Evolutionary conservation across 2,329 filamentous ascomycete species (phyloP).

Genomic region (Aureobasidium namibiae): DNA sequence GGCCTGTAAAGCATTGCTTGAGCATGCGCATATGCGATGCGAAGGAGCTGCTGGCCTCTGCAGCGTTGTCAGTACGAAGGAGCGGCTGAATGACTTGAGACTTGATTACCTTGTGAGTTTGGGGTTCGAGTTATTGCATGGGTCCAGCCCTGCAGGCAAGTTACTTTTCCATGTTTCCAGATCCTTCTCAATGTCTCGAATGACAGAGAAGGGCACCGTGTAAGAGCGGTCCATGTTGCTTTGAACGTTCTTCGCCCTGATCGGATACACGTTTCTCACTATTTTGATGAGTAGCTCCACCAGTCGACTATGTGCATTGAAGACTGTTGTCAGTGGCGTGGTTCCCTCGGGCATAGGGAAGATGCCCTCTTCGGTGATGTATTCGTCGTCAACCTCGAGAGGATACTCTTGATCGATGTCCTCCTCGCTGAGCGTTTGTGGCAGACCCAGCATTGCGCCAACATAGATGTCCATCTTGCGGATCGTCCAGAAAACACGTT

Average conservation of each 20-base stretch:
- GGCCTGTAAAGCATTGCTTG: slow-evolving; percentile 77
- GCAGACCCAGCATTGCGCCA: slow-evolving; percentile 42
- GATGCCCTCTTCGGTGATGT: slow-evolving; percentile 41
- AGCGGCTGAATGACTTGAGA: not conserved
- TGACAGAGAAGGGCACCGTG: slow-evolving; percentile 55
- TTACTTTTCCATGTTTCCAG: slow-evolving; percentile 55
- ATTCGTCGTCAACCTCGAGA: slow-evolving; percentile 42
- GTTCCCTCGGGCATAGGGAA: slow-evolving; percentile 46
- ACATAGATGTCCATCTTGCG: slow-evolving; percentile 46
- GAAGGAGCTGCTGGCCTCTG: slow-evolving; percentile 62
- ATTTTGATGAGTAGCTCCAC: slow-evolving; percentile 53
- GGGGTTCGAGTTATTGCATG: slow-evolving; percentile 62
- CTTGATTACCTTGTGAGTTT: slow-evolving; percentile 64
- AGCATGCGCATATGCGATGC: slow-evolving; percentile 74
- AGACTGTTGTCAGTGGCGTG: slow-evolving; percentile 50
- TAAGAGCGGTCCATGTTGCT: slow-evolving; percentile 44
- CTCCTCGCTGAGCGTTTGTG: slow-evolving; percentile 40
- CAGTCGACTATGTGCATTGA: slow-evolving; percentile 53
- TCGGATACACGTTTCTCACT: slow-evolving; percentile 55
- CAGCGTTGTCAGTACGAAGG: slow-evolving; percentile 9
- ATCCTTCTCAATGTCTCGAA: slow-evolving; percentile 56
- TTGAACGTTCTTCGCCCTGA: slow-evolving; percentile 40
- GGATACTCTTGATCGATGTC: slow-evolving; percentile 43
- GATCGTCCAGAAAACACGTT: slow-evolving; percentile 45
- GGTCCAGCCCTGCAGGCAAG: slow-evolving; percentile 68